Evolutionary conservation across 2,329 filamentous ascomycete genomes (phyloP).

Genomic region (Aspergillus luchuensis): DNA sequence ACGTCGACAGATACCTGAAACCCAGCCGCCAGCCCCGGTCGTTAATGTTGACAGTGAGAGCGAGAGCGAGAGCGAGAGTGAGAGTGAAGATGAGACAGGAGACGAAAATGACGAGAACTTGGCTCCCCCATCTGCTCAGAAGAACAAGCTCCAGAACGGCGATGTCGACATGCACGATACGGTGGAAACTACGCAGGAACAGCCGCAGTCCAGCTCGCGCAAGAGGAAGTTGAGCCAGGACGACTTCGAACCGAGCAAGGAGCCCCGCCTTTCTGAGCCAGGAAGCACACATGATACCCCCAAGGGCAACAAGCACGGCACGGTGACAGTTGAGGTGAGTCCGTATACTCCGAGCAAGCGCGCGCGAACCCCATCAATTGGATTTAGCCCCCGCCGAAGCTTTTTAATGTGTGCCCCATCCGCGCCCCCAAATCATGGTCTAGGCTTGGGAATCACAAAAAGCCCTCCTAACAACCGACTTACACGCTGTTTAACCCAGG

Average conservation of each 20-base stretch:
- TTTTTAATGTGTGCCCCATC: conserved; percentile 13
- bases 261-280: conserved; percentile 26
- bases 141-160: conserved; percentile 16
- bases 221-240: conserved; percentile 33
- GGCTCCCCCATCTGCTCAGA: neutral
- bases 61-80: neutral
- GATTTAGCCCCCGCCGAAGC: conserved; percentile 20
- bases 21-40: neutral
- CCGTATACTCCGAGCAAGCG: conserved; percentile 18
- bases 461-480: conserved; percentile 27
- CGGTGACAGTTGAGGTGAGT: conserved; percentile 14
- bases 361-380: conserved; percentile 23
- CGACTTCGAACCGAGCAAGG: conserved; percentile 24
- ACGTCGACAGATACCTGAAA: neutral
- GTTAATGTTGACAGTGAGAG: neutral
- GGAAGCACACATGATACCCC: conserved; percentile 6
- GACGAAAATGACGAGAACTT: neutral
- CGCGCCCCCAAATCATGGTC: conserved; percentile 17
- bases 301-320: conserved; percentile 3
- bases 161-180: conserved; percentile 22
- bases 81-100: neutral
- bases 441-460: conserved; percentile 33
- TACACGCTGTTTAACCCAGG: conserved; percentile 11
- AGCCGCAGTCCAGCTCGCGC: conserved; percentile 11
- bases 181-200: neutral